Evolutionary conservation across 352 stramenopile genomes (phyloP), one percentile per base, ranked within the genome.

Genomic region (Plasmopara muralis): DNA sequence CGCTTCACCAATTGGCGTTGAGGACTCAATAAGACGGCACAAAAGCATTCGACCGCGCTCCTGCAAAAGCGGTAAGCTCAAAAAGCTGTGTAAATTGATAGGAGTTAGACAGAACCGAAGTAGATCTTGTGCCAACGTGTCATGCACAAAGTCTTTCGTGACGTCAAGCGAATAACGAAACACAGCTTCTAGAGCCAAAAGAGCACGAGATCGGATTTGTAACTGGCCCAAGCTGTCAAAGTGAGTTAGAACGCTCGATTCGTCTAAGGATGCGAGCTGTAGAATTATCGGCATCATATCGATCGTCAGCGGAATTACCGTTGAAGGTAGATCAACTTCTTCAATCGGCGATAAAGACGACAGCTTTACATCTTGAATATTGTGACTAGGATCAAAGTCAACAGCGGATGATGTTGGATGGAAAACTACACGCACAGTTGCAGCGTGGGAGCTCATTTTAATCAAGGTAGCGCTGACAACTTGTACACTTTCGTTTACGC

Each of bases 211-310:
- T n/a, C 81, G 78, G 16, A 95, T 89, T 59, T 95, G 84, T 46
- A 90, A 72, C 33, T 75, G 70, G 79, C 82, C 92, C 25, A 95
- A 60, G 41, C 83, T 81, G 38, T 92, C 82, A 59, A 88, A 89
- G 2, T 74, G 68, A 2, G 65, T 65, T 43, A 89, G 65, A 4
- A 86, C 63, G 33, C 69, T 83, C 0, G 72, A 83, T 14, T 89
- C 73, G 25, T 90, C 77, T 0, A 95, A 58, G 0, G 79, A 91
- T 0, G 77, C 77, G 0, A 94, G 75, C 44, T 91, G 77, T 2
- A 94, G 50, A 57, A 94, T 89, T 1, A 90, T 73, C 1, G 79
- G 83, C 68, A 94, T 89, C 74, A 92, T 88, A 12, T 90, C 79
- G 18, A 74, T 40, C 4, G 70, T 85, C 10, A 90, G 37, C 10